Percentiles rank a stretch among this genome's conserved stretches.
phyloP scores from a whole-genome alignment of 2,329 filamentous ascomycete species.

The Madurella fahalii region DNA sequence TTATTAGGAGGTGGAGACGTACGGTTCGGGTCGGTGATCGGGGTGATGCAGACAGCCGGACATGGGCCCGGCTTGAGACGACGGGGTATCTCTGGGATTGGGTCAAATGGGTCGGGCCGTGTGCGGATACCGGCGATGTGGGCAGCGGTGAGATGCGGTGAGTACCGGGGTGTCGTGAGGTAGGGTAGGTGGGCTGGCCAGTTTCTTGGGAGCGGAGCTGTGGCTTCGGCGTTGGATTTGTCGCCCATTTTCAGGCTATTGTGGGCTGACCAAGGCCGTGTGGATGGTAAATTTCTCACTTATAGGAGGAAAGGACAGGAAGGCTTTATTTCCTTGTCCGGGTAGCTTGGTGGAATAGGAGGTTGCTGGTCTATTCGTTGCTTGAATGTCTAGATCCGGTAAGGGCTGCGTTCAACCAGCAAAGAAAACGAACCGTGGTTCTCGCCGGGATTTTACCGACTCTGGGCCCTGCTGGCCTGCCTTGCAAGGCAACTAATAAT shows the following conservation, averaged over 20 bases:
- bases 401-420: too few relatives aligned
- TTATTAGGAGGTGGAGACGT: not conserved
- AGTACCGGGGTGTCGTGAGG: slow-evolving; percentile 47
- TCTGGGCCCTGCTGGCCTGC: too few relatives aligned
- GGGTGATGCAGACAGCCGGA: slow-evolving; percentile 49
- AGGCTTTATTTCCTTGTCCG: too few relatives aligned
- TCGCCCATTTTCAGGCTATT: not conserved
- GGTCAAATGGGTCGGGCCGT: slow-evolving; percentile 22
- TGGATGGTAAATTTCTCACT: too few relatives aligned
- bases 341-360: too few relatives aligned
- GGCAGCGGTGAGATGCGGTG: slow-evolving; percentile 39
- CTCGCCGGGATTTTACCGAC: too few relatives aligned
- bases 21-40: slow-evolving; percentile 44
- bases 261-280: too few relatives aligned
- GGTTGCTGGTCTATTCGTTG: too few relatives aligned
- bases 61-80: slow-evolving; percentile 41
- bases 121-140: slow-evolving; percentile 41
- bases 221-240: not conserved
- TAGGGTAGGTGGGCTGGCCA: slow-evolving; percentile 55
- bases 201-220: slow-evolving; percentile 43
- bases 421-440: too few relatives aligned
- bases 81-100: slow-evolving; percentile 31
- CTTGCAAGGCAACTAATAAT: too few relatives aligned
- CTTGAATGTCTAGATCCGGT: too few relatives aligned
- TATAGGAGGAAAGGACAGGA: too few relatives aligned